Evolutionary conservation across 805 yeast species (phyloP).

Genomic region (Pichia membranifaciens): DNA sequence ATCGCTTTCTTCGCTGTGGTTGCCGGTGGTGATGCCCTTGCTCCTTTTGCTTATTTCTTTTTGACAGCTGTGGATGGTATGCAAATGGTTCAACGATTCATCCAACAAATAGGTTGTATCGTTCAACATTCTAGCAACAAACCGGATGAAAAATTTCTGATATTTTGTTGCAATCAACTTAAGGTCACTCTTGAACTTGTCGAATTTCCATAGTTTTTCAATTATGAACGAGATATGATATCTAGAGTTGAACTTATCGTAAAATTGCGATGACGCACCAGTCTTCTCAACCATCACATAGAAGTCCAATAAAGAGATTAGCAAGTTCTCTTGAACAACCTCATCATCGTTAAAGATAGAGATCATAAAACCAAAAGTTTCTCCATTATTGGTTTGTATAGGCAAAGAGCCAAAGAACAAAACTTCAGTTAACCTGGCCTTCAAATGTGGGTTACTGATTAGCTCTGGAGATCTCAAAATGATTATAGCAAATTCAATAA

Average conservation of each 20-base stretch:
- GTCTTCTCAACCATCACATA: slow-evolving; percentile 95
- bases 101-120: slow-evolving; percentile 89
- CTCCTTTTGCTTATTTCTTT: slow-evolving; percentile 51
- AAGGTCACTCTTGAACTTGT: slow-evolving; percentile 62
- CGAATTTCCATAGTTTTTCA: slow-evolving; percentile 77
- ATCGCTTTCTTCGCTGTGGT: slow-evolving; percentile 46
- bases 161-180: slow-evolving; percentile 58
- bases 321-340: slow-evolving; percentile 55
- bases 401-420: slow-evolving; percentile 70
- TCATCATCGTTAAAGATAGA: slow-evolving; percentile 58
- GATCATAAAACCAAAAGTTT: slow-evolving; percentile 66
- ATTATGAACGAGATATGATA: slow-evolving; percentile 79
- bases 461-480: slow-evolving; percentile 79
- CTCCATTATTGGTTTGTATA: slow-evolving; percentile 35
- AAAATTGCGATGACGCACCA: slow-evolving; percentile 90
- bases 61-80: slow-evolving; percentile 71
- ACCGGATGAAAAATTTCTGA: slow-evolving; percentile 81
- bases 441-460: slow-evolving; percentile 89
- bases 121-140: slow-evolving; percentile 90
- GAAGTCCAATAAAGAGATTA: slow-evolving; percentile 80
- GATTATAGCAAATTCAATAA: slow-evolving; percentile 67
- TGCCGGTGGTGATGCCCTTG: slow-evolving; percentile 28
- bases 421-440: slow-evolving; percentile 75
- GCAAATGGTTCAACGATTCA: slow-evolving; percentile 77
- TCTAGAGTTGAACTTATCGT: slow-evolving; percentile 90